These are phyloP conservation scores for Coniochaeta hoffmannii DNA, from an alignment of 2,329 filamentous ascomycete genomes.

Conservation along the genomic window DNA sequence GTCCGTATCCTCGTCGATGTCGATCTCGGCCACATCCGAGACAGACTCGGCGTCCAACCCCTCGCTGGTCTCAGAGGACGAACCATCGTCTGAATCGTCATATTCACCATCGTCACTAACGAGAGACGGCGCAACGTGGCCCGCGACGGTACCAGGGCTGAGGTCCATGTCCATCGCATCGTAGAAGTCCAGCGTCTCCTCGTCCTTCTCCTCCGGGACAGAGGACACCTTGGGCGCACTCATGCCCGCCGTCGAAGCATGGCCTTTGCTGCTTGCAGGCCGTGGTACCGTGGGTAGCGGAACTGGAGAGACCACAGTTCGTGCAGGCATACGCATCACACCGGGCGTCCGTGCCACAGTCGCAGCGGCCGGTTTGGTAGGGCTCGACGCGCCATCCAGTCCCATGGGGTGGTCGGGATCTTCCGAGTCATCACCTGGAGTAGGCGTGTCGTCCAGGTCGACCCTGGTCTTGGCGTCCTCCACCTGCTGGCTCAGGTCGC, in stretches of 20 bases:
- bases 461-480: constrained; percentile 50
- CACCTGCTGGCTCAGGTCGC: constrained; percentile 52
- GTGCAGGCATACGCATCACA: constrained; percentile 51
- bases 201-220: constrained; percentile 15
- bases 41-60: constrained; percentile 50
- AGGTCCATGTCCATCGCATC: constrained; percentile 55
- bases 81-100: constrained; percentile 62
- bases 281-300: constrained; percentile 31
- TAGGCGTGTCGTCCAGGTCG: constrained; percentile 39
- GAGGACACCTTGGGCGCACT: constrained; percentile 30
- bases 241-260: constrained; percentile 14
- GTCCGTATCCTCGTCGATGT: constrained; percentile 50
- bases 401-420: constrained; percentile 30
- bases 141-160: constrained; percentile 61
- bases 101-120: constrained; percentile 77
- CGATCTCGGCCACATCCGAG: constrained; percentile 55
- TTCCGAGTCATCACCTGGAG: constrained; percentile 48
- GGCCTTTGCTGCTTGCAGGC: constrained; percentile 52
- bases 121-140: constrained; percentile 71
- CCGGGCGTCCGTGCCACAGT: constrained; percentile 28
- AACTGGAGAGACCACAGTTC: constrained; percentile 46
- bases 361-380: constrained; percentile 9
- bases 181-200: constrained; percentile 29
- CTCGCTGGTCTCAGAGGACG: constrained; percentile 51
- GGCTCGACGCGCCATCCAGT: constrained; percentile 12